Base-by-base conservation (phyloP, 192 early-diverging fungal genomes). In the Pecoramyces ruminantium region DNA sequence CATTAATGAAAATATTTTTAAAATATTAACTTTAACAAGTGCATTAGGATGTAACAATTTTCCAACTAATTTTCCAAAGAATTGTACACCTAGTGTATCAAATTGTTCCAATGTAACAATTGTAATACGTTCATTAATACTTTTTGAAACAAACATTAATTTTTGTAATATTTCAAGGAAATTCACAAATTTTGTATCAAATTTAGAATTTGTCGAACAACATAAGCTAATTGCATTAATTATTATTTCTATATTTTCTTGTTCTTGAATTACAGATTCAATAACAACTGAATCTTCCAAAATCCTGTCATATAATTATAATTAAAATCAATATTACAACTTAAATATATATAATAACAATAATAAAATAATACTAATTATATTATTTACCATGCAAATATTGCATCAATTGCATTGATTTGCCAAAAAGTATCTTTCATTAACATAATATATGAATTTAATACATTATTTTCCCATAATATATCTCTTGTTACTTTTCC, bases 321-420 rank as follows among this genome's bases (percentile, higher is more conserved):
- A 21, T 51, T 21, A 15, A 40, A 40, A 13, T 15, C 2, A 34
- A 8, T 8, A 34, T 34, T 8, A 8, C 11, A 34, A 34, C 11
- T 34, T 34, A 34, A 34, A 11, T 34, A 34, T 34, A 34, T 34
- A 34, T 34, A 34, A 8, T 34, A 34, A 34, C 3, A 34, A 8
- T 34, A 34, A 34, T 34, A 34, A 8, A 34, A 8, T 34, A 34
- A 8, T 34, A 34, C 11, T 11, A 34, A 8, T 34, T 34, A 34
- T 34, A 34, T 34, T 21, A 81, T 84, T 77, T 86, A 89, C 91
- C 90, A 92, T 28, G 84, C 82, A 29, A 86, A 81, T 15, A 92
- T 88, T 25, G 91, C 87, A 51, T 92, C 90, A 78, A 92, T 83
- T 13, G 89, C 88, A 83, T 88, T 88, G 15, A 89, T 88, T 79